phyloP scores from a whole-genome alignment of 1,284 basidiomycete genomes.

The Cryptococcus jaspeensis region DNA sequence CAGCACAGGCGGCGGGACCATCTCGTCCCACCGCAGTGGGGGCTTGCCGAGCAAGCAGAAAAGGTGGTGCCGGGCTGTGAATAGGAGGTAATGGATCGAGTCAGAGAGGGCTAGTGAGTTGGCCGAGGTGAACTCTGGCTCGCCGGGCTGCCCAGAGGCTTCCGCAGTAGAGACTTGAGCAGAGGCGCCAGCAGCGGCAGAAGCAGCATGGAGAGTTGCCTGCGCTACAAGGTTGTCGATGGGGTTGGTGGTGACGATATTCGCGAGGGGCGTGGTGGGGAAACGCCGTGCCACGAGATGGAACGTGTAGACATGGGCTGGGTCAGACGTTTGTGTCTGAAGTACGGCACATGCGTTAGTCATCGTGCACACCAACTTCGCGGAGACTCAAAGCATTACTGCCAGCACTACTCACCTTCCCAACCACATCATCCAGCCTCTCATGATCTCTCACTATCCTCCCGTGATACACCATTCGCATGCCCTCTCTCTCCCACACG shows the following conservation, averaged over 20 bases:
- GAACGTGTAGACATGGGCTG: slow-evolving; percentile 23
- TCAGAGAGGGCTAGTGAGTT: slow-evolving; percentile 32
- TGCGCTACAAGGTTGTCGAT: background rate
- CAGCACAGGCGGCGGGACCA: slow-evolving; percentile 31
- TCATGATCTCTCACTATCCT: slow-evolving; percentile 44
- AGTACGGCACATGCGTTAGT: background rate
- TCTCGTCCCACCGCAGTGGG: slow-evolving; percentile 36
- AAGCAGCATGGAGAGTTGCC: background rate
- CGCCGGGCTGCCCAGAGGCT: background rate
- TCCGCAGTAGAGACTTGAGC: background rate
- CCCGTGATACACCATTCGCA: slow-evolving; percentile 45
- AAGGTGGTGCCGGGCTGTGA: slow-evolving; percentile 42
- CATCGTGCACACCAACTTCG: background rate
- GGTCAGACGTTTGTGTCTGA: slow-evolving; percentile 11
- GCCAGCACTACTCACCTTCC: slow-evolving; percentile 21
- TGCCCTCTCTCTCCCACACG: slow-evolving; percentile 35
- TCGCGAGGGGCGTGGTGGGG: slow-evolving; percentile 6
- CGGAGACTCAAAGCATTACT: too few species aligned
- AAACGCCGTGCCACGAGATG: slow-evolving; percentile 39
- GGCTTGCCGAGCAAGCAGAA: slow-evolving; percentile 24
- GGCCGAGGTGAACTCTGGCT: background rate
- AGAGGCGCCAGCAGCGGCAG: background rate
- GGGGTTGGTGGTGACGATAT: background rate
- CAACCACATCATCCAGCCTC: slow-evolving; percentile 32
- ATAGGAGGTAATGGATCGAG: slow-evolving; percentile 44